These are phyloP conservation scores for Gleditsia sinensis DNA, from an alignment of 306 rosid species.

Conservation along the genomic window DNA sequence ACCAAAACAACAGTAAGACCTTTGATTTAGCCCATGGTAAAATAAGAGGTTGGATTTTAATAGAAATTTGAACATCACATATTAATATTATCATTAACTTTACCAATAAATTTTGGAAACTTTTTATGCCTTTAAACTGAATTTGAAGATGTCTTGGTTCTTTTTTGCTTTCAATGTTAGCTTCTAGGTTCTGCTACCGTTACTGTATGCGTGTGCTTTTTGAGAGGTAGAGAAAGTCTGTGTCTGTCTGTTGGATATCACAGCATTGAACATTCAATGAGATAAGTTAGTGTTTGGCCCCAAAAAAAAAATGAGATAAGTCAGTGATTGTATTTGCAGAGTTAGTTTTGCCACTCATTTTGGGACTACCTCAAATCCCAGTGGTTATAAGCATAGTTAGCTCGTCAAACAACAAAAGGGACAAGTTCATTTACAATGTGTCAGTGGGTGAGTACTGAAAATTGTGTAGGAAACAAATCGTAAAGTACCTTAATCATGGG, in stretches of 20 bases:
- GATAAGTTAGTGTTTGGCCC: neutral
- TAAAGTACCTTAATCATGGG: conserved; percentile 60
- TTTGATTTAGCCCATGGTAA: neutral
- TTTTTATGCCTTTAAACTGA: neutral
- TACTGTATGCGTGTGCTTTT: neutral
- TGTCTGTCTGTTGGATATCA: neutral
- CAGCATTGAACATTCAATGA: conserved; percentile 12
- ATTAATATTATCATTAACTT: neutral
- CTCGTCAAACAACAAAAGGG: neutral
- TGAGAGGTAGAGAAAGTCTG: neutral
- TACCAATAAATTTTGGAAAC: neutral
- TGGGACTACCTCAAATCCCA: neutral
- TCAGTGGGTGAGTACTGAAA: neutral
- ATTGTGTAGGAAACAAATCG: neutral
- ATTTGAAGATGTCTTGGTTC: neutral
- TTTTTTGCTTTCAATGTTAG: neutral
- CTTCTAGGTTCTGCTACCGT: neutral
- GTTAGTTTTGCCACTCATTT: neutral
- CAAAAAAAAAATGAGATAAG: no score
- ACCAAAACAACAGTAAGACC: neutral
- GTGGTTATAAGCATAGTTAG: neutral
- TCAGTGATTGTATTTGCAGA: neutral
- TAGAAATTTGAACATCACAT: neutral
- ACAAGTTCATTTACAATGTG: neutral
- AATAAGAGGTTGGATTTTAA: neutral